Evolutionary conservation across 352 stramenopile species (phyloP), one percentile per base, ranked within the genome.

Genomic region (Phytophthora pistaciae): DNA sequence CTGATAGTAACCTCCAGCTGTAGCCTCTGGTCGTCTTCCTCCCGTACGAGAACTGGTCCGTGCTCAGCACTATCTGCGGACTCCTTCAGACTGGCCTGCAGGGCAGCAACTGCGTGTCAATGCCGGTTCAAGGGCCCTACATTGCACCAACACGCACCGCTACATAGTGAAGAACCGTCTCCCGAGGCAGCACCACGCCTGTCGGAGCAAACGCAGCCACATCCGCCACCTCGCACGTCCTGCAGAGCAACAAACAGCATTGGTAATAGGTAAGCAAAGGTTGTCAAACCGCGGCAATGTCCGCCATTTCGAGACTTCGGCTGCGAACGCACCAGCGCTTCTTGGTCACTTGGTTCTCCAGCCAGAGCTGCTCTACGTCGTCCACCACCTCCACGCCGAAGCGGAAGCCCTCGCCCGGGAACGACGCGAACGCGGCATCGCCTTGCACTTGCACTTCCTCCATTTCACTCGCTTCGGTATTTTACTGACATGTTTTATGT

Each of bases 91-190:
- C 68, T 75, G 13, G 42, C 68, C 67, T 74, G 61, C 9, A 20
- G n/a, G 7, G 20, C 21, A 40, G 16, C 14, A 44, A 14, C 42
- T 49, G n/a, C 42, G 38, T 7, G 42, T 49, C 42, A 54, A 14
- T 54, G 10, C 14, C 9, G 16, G 5, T 25, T 52, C 18, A 8
- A 25, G 44, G 5, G 16, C 20, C 11, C 18, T n/a, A n/a, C 6
- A 54, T 20, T n/a, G 48, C 48, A 29, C 48, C 38, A 57, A 23
- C 20, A 74, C 68, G 29, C 27, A 75, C 68, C 46, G 58, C 64
- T 13, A 77, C 64, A 48, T 70, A 77, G 21, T 69, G 64, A 53
- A 73, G 69, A 0, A 77, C 64, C 9, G 64, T 77, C 4, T 73
- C 60, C 16, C 61, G 42, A 31, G 69, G 64, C 16, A 73, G 38